Base-by-base conservation (phyloP, 2,329 filamentous ascomycete genomes). In the Chrysoporthe puriensis region DNA sequence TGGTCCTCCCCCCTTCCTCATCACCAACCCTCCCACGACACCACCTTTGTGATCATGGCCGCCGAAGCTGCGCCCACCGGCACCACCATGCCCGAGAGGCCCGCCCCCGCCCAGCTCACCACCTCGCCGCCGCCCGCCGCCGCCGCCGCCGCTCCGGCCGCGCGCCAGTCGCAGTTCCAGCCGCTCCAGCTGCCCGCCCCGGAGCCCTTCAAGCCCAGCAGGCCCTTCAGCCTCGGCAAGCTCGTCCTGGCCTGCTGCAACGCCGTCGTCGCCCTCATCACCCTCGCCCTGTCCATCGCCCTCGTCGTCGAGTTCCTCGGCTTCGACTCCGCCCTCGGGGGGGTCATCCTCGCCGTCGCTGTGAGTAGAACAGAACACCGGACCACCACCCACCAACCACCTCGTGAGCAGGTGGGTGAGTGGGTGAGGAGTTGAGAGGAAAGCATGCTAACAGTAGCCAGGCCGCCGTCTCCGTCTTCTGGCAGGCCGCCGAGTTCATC, bases 401-500 rank as follows among this genome's bases (percentile, higher is more conserved):
- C 26, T 26, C 26, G 26, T 26, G 26, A 26, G 26, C n/a, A n/a
- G n/a, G n/a, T n/a, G n/a, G n/a, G n/a, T n/a, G n/a, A n/a, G n/a
- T n/a, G n/a, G n/a, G n/a, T n/a, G n/a, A n/a, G n/a, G n/a, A n/a
- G n/a, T n/a, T n/a, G n/a, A n/a, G n/a, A n/a, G n/a, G n/a, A n/a
- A n/a, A n/a, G n/a, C n/a, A n/a, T n/a, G n/a, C n/a, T n/a, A n/a
- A n/a, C n/a, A n/a, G n/a, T n/a, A n/a, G n/a, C n/a, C n/a, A 83
- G 81, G 77, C 78, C 26, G 71, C 73, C 32, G 42, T 77, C 1
- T 75, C 78, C 11, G 52, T 81, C 7, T 1, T 81, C 52, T 82
- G 82, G 78, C 78, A 78, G 44, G 46, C 74, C 0, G 72, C 77
- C 42, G 82, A 84, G 57, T 70, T 82, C 60, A 72, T 82, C 65